Percentiles rank a stretch among this genome's conserved stretches.
phyloP scores from a whole-genome alignment of 2,329 filamentous ascomycete species.

The Colletotrichum cuscutae region DNA sequence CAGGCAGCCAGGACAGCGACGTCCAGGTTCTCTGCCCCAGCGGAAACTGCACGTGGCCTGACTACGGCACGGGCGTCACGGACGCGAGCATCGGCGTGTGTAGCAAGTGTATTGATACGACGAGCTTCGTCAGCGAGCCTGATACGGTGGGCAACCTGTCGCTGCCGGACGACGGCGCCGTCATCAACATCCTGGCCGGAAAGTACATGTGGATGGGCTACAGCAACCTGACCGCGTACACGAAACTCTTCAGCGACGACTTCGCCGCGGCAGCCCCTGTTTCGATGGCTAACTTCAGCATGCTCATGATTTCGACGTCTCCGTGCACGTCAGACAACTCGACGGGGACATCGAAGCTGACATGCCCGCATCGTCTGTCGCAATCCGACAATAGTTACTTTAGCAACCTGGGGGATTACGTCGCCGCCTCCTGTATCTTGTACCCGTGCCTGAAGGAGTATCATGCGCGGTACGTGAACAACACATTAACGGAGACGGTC shows the following conservation, averaged over 20 bases:
- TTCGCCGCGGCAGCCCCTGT: background rate
- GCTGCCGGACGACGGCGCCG: slow-evolving; percentile 5
- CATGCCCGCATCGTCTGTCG: slow-evolving; percentile 11
- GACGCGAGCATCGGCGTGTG: slow-evolving; percentile 27
- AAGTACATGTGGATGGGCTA: slow-evolving; percentile 29
- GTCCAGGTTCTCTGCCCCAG: slow-evolving; percentile 13
- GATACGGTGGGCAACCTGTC: slow-evolving; percentile 2
- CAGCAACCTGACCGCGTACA: slow-evolving; percentile 24
- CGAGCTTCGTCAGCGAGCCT: slow-evolving; percentile 19
- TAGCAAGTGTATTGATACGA: slow-evolving; percentile 27
- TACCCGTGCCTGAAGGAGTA: slow-evolving; percentile 29
- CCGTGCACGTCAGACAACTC: slow-evolving; percentile 12
- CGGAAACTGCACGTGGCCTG: slow-evolving; percentile 28
- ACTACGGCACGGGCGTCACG: slow-evolving; percentile 24
- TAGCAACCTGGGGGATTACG: background rate
- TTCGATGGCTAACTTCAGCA: slow-evolving; percentile 24
- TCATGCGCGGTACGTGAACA: background rate
- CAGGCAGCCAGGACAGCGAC: slow-evolving; percentile 37
- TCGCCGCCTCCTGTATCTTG: slow-evolving; percentile 10
- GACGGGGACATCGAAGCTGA: background rate
- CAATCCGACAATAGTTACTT: background rate
- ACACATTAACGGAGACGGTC: slow-evolving; percentile 13
- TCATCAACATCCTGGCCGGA: slow-evolving; percentile 9
- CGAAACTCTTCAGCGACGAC: background rate
- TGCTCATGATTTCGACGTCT: slow-evolving; percentile 7